A percentile compares a stretch with the other conserved stretches of the same genome.
Evolutionary conservation across 108 stramenopile genomes (phyloP).

Genomic region (Stephanodiscus triporus): DNA sequence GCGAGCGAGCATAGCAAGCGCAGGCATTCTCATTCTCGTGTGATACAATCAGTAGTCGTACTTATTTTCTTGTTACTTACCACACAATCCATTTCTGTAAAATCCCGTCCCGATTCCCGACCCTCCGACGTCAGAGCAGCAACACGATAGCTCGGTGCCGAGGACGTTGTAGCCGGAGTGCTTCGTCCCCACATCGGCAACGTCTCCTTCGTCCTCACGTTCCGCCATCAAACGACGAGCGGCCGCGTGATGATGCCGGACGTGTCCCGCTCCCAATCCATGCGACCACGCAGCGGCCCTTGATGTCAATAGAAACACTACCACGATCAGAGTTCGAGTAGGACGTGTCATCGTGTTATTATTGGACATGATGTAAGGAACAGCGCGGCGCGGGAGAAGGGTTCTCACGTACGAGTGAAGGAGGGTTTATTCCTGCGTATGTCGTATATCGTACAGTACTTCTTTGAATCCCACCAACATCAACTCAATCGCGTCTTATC

Average conservation of each 20-base stretch:
- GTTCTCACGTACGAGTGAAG: too few relatives aligned
- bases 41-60: too few relatives aligned
- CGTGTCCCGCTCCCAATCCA: not conserved
- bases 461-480: too few relatives aligned
- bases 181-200: not conserved
- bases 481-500: too few relatives aligned
- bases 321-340: not conserved
- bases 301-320: not conserved
- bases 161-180: slow-evolving; percentile 66
- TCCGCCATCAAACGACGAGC: slow-evolving; percentile 15
- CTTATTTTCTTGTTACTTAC: too few relatives aligned
- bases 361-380: too few relatives aligned
- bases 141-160: slow-evolving; percentile 64
- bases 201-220: slow-evolving; percentile 4
- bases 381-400: too few relatives aligned
- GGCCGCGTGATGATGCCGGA: not conserved
- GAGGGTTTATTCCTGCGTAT: too few relatives aligned
- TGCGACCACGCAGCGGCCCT: slow-evolving; percentile 6
- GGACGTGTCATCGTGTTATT: not conserved
- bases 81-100: slow-evolving; percentile 84
- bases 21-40: too few relatives aligned
- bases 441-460: too few relatives aligned
- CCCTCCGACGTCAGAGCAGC: slow-evolving; percentile 68
- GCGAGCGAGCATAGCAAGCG: too few relatives aligned
- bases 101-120: slow-evolving; percentile 85